A percentile compares a stretch with the other conserved stretches of the same genome.
phyloP scores from a whole-genome alignment of 352 stramenopile species.

The Aphanomyces invadans region DNA sequence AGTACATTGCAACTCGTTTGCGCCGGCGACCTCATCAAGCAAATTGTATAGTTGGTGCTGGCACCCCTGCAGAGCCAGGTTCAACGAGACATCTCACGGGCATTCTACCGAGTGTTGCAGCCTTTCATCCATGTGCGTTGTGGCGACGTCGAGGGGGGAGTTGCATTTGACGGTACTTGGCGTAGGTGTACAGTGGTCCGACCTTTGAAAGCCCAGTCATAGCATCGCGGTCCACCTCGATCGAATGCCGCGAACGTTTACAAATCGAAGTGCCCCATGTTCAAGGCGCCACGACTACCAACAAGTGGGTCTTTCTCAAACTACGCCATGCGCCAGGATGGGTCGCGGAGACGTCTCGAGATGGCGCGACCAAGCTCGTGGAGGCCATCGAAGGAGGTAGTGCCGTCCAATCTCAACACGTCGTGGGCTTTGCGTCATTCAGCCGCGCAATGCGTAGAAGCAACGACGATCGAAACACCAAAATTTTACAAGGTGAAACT shows the following conservation, averaged over 20 bases:
- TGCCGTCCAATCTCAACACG: neutral
- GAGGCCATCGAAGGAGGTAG: slow-evolving; percentile 16
- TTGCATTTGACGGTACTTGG: slow-evolving; percentile 22
- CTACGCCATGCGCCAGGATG: slow-evolving; percentile 71
- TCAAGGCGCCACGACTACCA: neutral
- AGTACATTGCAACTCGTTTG: too few species aligned
- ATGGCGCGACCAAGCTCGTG: neutral
- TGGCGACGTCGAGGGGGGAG: too few species aligned
- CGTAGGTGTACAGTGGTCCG: slow-evolving; percentile 56
- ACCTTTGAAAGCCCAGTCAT: slow-evolving; percentile 23
- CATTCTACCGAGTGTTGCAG: slow-evolving; percentile 72
- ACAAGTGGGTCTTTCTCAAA: slow-evolving; percentile 46
- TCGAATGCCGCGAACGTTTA: slow-evolving; percentile 75
- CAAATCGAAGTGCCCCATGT: slow-evolving; percentile 27
- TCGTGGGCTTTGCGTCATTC: neutral
- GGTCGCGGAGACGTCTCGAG: slow-evolving; percentile 39
- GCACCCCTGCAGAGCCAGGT: slow-evolving; percentile 54
- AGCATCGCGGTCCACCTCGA: slow-evolving; percentile 25
- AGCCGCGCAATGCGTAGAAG: neutral
- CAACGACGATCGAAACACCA: slow-evolving; percentile 32
- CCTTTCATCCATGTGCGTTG: slow-evolving; percentile 13
- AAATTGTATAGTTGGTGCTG: slow-evolving; percentile 43
- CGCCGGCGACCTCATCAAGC: too few species aligned
- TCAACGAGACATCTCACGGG: slow-evolving; percentile 56
- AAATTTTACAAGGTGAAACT: slow-evolving; percentile 74